phyloP scores from a whole-genome alignment of 495 filamentous ascomycete genomes.

The Pyronema domesticum region DNA sequence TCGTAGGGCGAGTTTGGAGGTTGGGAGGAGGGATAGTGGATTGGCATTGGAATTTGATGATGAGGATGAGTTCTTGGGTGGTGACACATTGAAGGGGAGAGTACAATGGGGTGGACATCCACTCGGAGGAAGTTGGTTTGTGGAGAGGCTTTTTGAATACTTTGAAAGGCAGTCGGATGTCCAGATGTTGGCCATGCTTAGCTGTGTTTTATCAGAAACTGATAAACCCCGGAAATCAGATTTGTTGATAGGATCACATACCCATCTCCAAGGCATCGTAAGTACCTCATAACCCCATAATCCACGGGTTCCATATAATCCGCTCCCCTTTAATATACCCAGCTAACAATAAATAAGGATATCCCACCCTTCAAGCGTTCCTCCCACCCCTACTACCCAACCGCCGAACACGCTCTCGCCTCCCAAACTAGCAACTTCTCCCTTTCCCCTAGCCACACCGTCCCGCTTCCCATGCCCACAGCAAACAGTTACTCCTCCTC shows the following conservation, averaged over 20 bases:
- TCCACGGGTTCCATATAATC: neutral
- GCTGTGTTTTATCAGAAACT: conserved; percentile 63
- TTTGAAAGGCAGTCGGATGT: conserved; percentile 66
- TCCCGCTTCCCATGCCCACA: conserved; percentile 41
- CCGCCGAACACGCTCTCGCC: conserved; percentile 39
- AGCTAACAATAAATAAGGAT: neutral
- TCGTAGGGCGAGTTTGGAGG: conserved; percentile 29
- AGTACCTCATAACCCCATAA: neutral
- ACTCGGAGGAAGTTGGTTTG: conserved; percentile 53
- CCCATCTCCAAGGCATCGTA: conserved; percentile 1
- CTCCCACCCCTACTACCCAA: conserved; percentile 53
- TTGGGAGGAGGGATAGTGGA: conserved; percentile 29
- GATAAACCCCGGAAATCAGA: conserved; percentile 14
- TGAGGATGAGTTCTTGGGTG: conserved; percentile 13
- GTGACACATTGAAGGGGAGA: conserved; percentile 31
- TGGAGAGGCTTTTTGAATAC: conserved; percentile 50
- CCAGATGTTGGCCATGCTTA: conserved; percentile 91
- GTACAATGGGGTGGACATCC: conserved; percentile 80
- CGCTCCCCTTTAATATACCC: neutral
- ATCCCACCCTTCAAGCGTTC: conserved; percentile 8
- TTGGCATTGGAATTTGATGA: conserved; percentile 36
- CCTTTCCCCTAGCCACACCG: conserved; percentile 19
- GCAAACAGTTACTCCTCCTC: conserved; percentile 37
- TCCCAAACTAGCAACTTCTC: conserved; percentile 24
- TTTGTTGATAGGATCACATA: conserved; percentile 15